A percentile compares a stretch with the other conserved stretches of the same genome.
Evolutionary conservation across 2,329 filamentous ascomycete genomes (phyloP).

Genomic region (Colletotrichum sp.): DNA sequence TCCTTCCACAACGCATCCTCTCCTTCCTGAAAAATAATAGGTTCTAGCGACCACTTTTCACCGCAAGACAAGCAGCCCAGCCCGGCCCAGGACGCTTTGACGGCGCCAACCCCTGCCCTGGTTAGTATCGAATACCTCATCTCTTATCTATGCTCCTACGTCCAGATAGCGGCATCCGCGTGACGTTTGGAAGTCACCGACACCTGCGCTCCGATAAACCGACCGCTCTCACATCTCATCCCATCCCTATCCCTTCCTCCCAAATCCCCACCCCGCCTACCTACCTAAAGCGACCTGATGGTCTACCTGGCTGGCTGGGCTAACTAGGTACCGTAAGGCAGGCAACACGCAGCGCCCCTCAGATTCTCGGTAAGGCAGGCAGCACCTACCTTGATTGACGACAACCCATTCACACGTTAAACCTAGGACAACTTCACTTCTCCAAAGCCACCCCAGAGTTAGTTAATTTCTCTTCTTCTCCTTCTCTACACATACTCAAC

Average conservation of each 20-base stretch:
- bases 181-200: conserved; percentile 12
- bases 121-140: conserved; percentile 14
- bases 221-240: conserved; percentile 6
- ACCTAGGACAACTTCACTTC: not conserved
- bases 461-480: not conserved
- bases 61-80: not conserved
- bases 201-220: conserved; percentile 11
- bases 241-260: not conserved
- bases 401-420: not conserved
- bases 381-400: not conserved
- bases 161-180: conserved; percentile 16
- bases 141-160: conserved; percentile 13
- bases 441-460: conserved; percentile 4
- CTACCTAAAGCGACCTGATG: not conserved
- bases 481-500: not conserved
- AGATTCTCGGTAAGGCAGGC: not conserved
- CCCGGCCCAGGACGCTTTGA: conserved; percentile 1
- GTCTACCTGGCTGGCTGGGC: not conserved
- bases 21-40: not conserved
- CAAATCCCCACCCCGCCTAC: conserved; percentile 11
- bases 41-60: not conserved
- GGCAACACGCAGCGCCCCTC: not conserved
- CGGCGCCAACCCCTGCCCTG: conserved; percentile 4
- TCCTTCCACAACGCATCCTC: not conserved
- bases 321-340: not conserved